Base-by-base conservation (phyloP, 768 basidiomycete species). In the Boletus patriciae region DNA sequence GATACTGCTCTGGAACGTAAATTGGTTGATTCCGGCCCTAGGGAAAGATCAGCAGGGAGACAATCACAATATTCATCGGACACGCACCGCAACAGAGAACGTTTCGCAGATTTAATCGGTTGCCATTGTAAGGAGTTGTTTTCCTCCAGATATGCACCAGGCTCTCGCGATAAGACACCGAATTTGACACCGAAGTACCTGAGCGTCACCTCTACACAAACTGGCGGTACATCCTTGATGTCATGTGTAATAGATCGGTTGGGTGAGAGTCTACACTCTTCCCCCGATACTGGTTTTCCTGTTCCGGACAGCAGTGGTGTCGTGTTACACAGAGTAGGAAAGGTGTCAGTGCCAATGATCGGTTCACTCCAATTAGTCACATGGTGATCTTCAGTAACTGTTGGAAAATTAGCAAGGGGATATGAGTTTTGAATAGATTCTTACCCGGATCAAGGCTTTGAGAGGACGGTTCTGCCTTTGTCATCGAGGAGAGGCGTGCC, bases 161-260 rank as follows among this genome's bases (percentile, higher is more conserved):
- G 58, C 40, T 54, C 52, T 33, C 53, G 37, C 36, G 13, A 16
- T 10, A 19, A 54, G 10, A 50, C 12, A 16, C 48, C 31, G 10
- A 50, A 59, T 33, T 34, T 27, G 42, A 33, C 58, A 6, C 21
- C 38, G 11, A 54, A 54, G 44, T 50, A 51, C 21, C 36, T 59
- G 43, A 36, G 16, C 5, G 52, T 54, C 9, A 50, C 58, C 23
- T 46, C 37, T 13, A 50, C 33, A 36, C 58, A 40, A 8, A 25
- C 11, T 10, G 58, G 49, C 13, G 12, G 29, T 9, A 2, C 16
- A 19, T 15, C 16, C n/a, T 27, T 51, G 11, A 46, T 4, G 15
- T 48, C 33, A 13, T 18, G 29, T 3, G 29, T 4, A 16, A 40
- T 37, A 10, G 52, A 8, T 36, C 27, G 19, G n/a, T 16, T 4